Evolutionary conservation across 306 rosid genomes (phyloP).

Genomic region (Pterocarpus macrocarpus): DNA sequence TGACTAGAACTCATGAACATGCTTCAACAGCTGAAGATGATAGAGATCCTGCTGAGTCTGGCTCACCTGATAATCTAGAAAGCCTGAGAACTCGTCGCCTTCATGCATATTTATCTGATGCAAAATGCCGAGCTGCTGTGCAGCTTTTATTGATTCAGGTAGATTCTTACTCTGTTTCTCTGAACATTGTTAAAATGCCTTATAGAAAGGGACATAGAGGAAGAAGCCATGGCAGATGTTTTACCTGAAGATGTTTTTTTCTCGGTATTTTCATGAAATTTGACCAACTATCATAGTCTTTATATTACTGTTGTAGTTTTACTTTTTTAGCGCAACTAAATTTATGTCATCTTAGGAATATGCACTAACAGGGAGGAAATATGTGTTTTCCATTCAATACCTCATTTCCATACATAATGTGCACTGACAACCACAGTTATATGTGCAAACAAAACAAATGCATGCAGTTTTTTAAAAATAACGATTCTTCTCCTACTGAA

Average conservation of each 20-base stretch:
- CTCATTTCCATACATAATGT: constrained; percentile 18
- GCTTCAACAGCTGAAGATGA: constrained; percentile 59
- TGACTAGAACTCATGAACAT: constrained; percentile 50
- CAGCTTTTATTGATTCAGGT: constrained; percentile 98
- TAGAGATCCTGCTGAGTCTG: constrained; percentile 62
- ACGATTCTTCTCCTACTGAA: constrained; percentile 38
- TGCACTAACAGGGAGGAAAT: constrained; percentile 10
- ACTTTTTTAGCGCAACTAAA: constrained; percentile 7
- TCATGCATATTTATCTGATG: constrained; percentile 76
- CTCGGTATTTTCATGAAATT: constrained; percentile 13
- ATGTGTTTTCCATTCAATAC: constrained; percentile 9
- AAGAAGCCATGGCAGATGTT: constrained; percentile 18
- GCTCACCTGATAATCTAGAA: constrained; percentile 64
- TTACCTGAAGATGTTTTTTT: constrained; percentile 25
- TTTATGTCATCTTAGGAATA: constrained; percentile 9
- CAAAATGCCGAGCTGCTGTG: constrained; percentile 97
- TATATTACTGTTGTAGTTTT: background rate
- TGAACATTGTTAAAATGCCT: background rate
- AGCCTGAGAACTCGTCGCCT: constrained; percentile 57
- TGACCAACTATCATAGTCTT: constrained; percentile 4
- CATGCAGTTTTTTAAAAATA: constrained; percentile 6
- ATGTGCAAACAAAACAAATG: constrained; percentile 14
- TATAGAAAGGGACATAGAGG: background rate
- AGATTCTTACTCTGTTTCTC: constrained; percentile 50
- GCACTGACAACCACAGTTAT: background rate